Evolutionary conservation across 2,329 filamentous ascomycete species (phyloP), one percentile per base, ranked within the genome.

Genomic region (Aspergillus brunneoviolaceus): DNA sequence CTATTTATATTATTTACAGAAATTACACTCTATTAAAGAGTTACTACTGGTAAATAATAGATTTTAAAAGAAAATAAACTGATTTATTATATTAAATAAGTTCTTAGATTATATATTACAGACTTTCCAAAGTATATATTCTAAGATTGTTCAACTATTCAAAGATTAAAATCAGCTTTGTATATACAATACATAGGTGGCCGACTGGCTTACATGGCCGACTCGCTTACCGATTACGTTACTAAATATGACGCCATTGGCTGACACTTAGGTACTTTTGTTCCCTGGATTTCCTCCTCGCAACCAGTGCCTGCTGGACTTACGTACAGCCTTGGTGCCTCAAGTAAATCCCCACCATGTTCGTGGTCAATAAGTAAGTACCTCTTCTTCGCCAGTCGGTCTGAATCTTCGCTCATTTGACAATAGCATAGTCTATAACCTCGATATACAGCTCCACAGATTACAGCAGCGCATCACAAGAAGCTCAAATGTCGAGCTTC

Each of bases 391-490:
- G 16, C 19, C 16, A 16, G 16, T 45, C 16, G 14, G 5, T 9
- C 16, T 19, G 1, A 5, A 12, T 19, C 16, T n/a, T 19, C 9
- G 39, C 39, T 45, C 9, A 45, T 16, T 45, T 7, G 14, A 45
- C 39, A 45, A 49, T 45, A 85, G 83, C 72, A 84, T 85, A 67
- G 76, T 86, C 59, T 82, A 80, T 58, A 80, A 79, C 53, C 80
- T 87, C 63, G 85, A 87, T 70, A 77, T 78, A 59, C 82, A 84
- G 64, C 77, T 87, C 56, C 85, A 87, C 67, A 82, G 80, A 55
- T 72, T 87, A 56, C 83, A 86, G 66, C 78, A 86, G 55, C 68
- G 70, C 45, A 65, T 71, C 42, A 58, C 63, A 11, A 65, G 71
- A 47, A 35, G 33, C 27, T 19, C 39, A 9, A 60, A 51, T 55